A percentile compares a stretch with the other conserved stretches of the same genome.
These are phyloP conservation scores for Fusarium verticillioides DNA, from an alignment of 2,329 filamentous ascomycete species.

Conservation along the genomic window DNA sequence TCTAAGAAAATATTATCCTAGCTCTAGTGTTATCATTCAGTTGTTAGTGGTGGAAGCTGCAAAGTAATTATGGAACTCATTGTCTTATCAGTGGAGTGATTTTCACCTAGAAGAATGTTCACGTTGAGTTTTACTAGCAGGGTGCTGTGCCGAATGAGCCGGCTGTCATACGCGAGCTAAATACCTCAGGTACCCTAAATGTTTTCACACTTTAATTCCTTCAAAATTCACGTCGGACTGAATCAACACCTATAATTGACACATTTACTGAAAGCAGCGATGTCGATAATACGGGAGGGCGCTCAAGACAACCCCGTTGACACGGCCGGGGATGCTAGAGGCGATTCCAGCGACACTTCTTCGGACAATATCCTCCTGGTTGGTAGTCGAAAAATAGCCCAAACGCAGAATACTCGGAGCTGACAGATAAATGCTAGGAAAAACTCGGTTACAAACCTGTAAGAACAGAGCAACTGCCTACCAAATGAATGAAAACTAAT, in stretches of 20 bases:
- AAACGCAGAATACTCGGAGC: too few species aligned
- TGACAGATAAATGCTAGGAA: too few species aligned
- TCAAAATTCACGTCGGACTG: accelerated
- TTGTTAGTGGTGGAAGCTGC: not conserved
- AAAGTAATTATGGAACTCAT: not conserved
- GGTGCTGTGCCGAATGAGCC: not conserved
- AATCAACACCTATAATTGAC: not conserved
- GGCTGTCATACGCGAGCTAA: not conserved
- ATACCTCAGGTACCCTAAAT: not conserved
- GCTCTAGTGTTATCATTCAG: not conserved
- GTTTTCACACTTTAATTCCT: not conserved
- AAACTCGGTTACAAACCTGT: not conserved
- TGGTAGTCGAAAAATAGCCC: too few species aligned
- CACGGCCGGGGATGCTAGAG: not conserved
- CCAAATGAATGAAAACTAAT: not conserved
- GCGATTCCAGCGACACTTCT: too few species aligned
- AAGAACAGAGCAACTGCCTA: too few species aligned
- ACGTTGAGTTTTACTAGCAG: not conserved
- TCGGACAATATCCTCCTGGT: too few species aligned
- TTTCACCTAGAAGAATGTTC: not conserved
- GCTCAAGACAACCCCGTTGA: not conserved
- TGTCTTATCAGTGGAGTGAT: not conserved
- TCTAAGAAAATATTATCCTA: not conserved
- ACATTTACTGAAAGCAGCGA: not conserved
- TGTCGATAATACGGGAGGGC: not conserved